Evolutionary conservation across 768 basidiomycete species (phyloP).

Genomic region (Ramaria sp.): DNA sequence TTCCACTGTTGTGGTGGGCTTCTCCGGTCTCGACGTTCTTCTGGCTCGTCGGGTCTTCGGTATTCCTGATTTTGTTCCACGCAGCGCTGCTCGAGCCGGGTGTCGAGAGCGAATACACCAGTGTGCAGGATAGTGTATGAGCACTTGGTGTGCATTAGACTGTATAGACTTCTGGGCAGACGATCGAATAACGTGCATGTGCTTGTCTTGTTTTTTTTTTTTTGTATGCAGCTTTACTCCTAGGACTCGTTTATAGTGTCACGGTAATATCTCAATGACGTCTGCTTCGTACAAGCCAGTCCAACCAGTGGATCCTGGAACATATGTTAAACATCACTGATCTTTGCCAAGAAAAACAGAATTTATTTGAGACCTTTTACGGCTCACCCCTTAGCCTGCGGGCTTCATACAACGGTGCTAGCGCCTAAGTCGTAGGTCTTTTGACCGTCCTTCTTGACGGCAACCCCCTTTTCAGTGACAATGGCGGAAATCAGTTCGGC

Average conservation of each 20-base stretch:
- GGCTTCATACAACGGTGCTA: conserved; percentile 32
- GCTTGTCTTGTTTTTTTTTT: not conserved
- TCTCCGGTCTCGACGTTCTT: conserved; percentile 79
- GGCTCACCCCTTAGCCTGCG: not conserved
- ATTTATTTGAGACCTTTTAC: too few species aligned
- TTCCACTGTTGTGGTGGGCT: conserved; percentile 75
- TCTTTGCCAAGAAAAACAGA: too few species aligned
- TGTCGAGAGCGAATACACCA: conserved; percentile 85
- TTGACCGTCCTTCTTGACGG: conserved; percentile 52
- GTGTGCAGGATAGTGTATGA: conserved; percentile 61
- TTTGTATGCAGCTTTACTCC: not conserved
- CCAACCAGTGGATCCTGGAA: too few species aligned
- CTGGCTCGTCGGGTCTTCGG: conserved; percentile 87
- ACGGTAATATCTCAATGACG: too few species aligned
- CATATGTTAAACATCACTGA: too few species aligned
- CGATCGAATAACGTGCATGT: not conserved
- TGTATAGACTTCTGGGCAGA: not conserved
- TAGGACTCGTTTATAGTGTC: not conserved
- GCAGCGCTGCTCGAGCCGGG: conserved; percentile 89
- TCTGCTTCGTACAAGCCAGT: too few species aligned
- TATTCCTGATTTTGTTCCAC: conserved; percentile 76
- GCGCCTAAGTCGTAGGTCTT: conserved; percentile 49
- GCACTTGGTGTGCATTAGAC: not conserved
- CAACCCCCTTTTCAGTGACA: conserved; percentile 92
- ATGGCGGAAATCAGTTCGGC: conserved; percentile 90